These are phyloP conservation scores for Diaporthe ampelina DNA, from an alignment of 2,329 filamentous ascomycete genomes.

Conservation along the genomic window DNA sequence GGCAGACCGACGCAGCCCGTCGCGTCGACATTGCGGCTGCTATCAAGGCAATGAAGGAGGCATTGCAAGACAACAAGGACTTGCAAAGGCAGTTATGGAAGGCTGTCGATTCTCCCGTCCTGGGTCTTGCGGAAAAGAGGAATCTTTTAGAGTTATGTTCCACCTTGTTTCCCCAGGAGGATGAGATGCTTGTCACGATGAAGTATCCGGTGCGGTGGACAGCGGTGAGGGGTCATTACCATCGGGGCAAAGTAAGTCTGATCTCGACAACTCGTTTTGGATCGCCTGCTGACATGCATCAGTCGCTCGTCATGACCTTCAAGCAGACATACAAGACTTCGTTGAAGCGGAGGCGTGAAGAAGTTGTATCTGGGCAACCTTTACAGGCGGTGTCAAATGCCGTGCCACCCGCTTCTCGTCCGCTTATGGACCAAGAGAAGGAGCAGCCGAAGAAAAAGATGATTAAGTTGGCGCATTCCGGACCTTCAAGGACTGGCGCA, in stretches of 20 bases:
- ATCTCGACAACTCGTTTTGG: too few relatives aligned
- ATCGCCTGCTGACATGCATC: conserved; percentile 32
- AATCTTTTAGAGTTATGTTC: conserved; percentile 66
- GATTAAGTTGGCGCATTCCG: conserved; percentile 44
- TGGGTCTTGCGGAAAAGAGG: conserved; percentile 62
- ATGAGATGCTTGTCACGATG: conserved; percentile 61
- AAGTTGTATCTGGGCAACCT: conserved; percentile 44
- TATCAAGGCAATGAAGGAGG: conserved; percentile 61
- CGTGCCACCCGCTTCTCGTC: neutral
- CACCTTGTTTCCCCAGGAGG: conserved; percentile 63
- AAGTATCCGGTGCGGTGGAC: conserved; percentile 63
- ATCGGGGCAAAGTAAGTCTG: conserved; percentile 36
- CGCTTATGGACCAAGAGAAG: conserved; percentile 42
- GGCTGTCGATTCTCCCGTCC: conserved; percentile 61
- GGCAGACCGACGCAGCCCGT: conserved; percentile 62
- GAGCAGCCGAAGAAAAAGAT: conserved; percentile 51
- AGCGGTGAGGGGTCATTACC: conserved; percentile 43
- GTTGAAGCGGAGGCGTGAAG: conserved; percentile 64
- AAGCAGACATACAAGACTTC: conserved; percentile 43
- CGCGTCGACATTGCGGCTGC: conserved; percentile 63
- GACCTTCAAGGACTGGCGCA: conserved; percentile 27
- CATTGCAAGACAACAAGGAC: conserved; percentile 59
- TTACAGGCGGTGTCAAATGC: neutral
- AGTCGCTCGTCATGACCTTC: conserved; percentile 42
- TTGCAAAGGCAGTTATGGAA: conserved; percentile 64